Base-by-base conservation (phyloP, 345 rosid genomes). In the Hevea brasiliensis region DNA sequence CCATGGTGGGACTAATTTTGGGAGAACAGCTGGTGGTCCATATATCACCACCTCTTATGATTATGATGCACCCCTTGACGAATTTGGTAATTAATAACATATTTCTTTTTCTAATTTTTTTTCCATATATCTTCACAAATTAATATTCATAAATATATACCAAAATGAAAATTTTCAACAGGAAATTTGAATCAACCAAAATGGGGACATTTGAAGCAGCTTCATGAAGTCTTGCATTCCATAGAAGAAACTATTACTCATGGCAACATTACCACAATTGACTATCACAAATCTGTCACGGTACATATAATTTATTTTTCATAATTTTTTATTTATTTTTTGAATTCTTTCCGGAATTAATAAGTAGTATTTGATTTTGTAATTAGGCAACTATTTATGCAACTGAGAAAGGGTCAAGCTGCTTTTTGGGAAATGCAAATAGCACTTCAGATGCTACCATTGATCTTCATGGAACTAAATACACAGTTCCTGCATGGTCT, bases 101-200 rank as follows among this genome's bases (percentile, higher is more conserved):
- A n/a, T n/a, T n/a, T n/a, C n/a, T n/a, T n/a, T n/a, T n/a, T n/a
- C n/a, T n/a, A n/a, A n/a, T n/a, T n/a, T n/a, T n/a, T n/a, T n/a
- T n/a, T n/a, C n/a, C n/a, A n/a, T n/a, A n/a, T n/a, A n/a, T n/a
- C n/a, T n/a, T n/a, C n/a, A n/a, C n/a, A n/a, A n/a, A n/a, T n/a
- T n/a, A n/a, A n/a, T n/a, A n/a, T n/a, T n/a, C n/a, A n/a, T n/a
- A n/a, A n/a, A n/a, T n/a, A n/a, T n/a, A n/a, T n/a, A n/a, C n/a
- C n/a, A n/a, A n/a, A n/a, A n/a, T n/a, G n/a, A n/a, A n/a, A n/a
- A n/a, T n/a, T n/a, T n/a, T n/a, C n/a, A n/a, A n/a, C n/a, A n/a
- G n/a, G 96, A 27, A 87, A 83, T 71, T 53, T 86, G 72, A 91
- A 93, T 75, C 92, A 93, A 68, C 97, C 98, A 0, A 89, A 91